Evolutionary conservation across 140 eudicot genomes (phyloP).

Genomic region (Anethum foeniculum): DNA sequence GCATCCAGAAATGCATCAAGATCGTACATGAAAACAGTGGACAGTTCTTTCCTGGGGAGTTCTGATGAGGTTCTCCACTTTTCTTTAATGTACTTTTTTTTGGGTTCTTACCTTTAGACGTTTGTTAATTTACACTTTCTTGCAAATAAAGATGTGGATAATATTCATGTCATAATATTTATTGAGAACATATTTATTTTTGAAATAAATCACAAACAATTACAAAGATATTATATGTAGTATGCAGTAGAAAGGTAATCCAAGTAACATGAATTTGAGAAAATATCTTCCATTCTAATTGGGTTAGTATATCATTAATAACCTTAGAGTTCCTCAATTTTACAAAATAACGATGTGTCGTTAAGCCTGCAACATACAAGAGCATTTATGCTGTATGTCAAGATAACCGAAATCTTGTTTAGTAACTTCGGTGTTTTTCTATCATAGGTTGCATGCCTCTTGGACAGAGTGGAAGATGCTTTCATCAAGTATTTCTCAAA

Average conservation of each 20-base stretch:
- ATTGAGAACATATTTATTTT: not conserved
- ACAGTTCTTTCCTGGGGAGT: slow-evolving; percentile 66
- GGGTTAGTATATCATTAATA: not conserved
- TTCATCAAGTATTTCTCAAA: slow-evolving; percentile 59
- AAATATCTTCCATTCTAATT: not conserved
- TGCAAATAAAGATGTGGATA: not conserved
- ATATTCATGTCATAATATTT: not conserved
- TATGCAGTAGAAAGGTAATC: not conserved
- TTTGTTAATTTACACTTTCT: not conserved
- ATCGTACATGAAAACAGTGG: slow-evolving; percentile 77
- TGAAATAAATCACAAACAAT: not conserved
- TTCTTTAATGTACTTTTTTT: not conserved
- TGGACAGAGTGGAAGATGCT: slow-evolving; percentile 58
- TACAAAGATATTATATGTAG: not conserved
- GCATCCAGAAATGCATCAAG: slow-evolving; percentile 57
- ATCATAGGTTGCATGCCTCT: slow-evolving; percentile 47
- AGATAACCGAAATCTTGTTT: not conserved
- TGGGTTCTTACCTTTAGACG: not conserved
- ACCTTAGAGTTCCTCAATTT: not conserved
- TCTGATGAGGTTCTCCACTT: slow-evolving; percentile 56
- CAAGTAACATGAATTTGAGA: not conserved
- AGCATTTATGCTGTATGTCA: not conserved
- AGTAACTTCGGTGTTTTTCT: slow-evolving; percentile 14
- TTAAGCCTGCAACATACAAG: not conserved
- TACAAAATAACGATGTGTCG: not conserved